phyloP scores from a whole-genome alignment of 1,284 basidiomycete species.

The Ceratobasidium sp. region DNA sequence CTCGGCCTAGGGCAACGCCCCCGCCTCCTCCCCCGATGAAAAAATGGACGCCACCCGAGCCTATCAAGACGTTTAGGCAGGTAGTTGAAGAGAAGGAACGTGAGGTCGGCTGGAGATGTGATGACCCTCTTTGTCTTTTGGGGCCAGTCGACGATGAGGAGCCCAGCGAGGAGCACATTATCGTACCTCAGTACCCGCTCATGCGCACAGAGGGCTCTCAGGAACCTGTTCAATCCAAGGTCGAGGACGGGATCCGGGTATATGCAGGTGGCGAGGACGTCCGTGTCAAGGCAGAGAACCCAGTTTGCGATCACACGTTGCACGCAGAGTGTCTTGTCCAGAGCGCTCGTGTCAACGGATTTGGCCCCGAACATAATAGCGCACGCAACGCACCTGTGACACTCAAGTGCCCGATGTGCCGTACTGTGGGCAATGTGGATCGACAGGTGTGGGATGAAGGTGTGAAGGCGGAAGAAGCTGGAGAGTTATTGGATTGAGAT shows the following conservation, averaged over 20 bases:
- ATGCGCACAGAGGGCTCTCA: slow-evolving; percentile 18
- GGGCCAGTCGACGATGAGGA: slow-evolving; percentile 36
- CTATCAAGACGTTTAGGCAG: slow-evolving; percentile 34
- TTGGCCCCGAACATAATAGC: slow-evolving; percentile 7
- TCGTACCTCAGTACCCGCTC: slow-evolving; percentile 21
- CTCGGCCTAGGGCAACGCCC: neutral
- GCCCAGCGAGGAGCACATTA: slow-evolving; percentile 3
- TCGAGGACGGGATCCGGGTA: slow-evolving; percentile 29
- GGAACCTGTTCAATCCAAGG: neutral
- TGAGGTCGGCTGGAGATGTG: slow-evolving; percentile 37
- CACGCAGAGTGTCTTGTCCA: slow-evolving; percentile 34
- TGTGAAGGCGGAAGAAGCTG: slow-evolving; percentile 3
- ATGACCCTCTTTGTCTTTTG: slow-evolving; percentile 35
- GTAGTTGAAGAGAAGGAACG: slow-evolving; percentile 39
- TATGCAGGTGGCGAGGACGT: slow-evolving; percentile 35
- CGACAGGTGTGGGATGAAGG: slow-evolving; percentile 30
- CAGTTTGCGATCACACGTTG: slow-evolving; percentile 25
- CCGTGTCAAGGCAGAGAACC: slow-evolving; percentile 37
- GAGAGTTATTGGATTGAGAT: neutral
- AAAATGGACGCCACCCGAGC: slow-evolving; percentile 30
- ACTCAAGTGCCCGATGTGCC: slow-evolving; percentile 36
- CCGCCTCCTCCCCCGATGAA: slow-evolving; percentile 20
- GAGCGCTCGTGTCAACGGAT: slow-evolving; percentile 33
- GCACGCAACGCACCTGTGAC: slow-evolving; percentile 5
- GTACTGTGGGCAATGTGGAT: slow-evolving; percentile 19